Evolutionary conservation across 331 rosid species (phyloP), one percentile per base, ranked within the genome.

Genomic region (Dryas integrifolia): DNA sequence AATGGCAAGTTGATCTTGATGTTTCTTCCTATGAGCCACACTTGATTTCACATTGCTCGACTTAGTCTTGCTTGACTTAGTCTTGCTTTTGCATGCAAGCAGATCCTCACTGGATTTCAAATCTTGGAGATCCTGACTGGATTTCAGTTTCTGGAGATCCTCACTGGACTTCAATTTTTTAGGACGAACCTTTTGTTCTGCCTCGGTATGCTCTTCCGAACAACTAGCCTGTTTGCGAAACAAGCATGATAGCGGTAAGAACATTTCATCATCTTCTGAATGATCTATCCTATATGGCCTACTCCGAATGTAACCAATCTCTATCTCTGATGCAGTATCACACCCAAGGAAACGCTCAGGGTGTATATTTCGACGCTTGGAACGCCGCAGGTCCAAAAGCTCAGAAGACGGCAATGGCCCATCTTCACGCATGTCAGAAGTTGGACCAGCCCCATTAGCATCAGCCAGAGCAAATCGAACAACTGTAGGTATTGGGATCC

Each of bases 301-400:
- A 72, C 76, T 79, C 70, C 90, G 85, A 40, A 85, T 71, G 72
- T 61, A 74, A 69, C 96, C 97, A 83, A 89, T 79, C 70, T 85
- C 89, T 41, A 83, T 65, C 82, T 84, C 84, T 16, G 85, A 58
- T 16, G 75, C 79, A 69, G 57, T 65, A 59, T 82, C 85, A 65
- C 84, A 86, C 38, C 90, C 98, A 75, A 91, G 74, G 80, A 89
- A 94, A 24, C 97, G 95, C 57, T 89, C 96, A 7, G 98, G 98
- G 57, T 89, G 96, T 5, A 91, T 72, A 72, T 86, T 83, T 47
- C 96, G 81, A 16, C 98, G 96, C 73, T 94, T 89, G 73, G 98
- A 94, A 53, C 98, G 98, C 12, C 97, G 80, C 73, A 94, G 76
- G 55, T 82, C 91, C 24, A 73, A 71, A 65, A 74, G 69, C 64